Percentiles rank a stretch among this genome's conserved stretches.
These are phyloP conservation scores for Amanita jacksonii DNA, from an alignment of 768 basidiomycete species.

Conservation along the genomic window DNA sequence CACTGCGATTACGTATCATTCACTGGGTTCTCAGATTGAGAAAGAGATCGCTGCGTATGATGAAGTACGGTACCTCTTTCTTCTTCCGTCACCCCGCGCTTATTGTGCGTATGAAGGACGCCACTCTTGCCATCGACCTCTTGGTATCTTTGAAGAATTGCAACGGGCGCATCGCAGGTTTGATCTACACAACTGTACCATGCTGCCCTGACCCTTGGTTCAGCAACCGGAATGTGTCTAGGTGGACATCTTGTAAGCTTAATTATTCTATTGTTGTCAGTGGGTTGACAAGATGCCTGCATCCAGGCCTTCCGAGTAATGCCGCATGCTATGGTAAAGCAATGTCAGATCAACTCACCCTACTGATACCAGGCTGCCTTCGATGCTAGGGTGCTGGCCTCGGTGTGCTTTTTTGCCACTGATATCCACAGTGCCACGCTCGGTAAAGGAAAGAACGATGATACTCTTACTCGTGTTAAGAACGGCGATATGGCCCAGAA, in stretches of 20 bases:
- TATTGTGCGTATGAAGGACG: slow-evolving; percentile 44
- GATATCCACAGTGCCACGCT: slow-evolving; percentile 86
- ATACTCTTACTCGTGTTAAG: slow-evolving; percentile 64
- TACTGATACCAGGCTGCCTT: slow-evolving; percentile 62
- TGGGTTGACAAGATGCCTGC: not conserved
- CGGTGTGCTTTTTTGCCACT: slow-evolving; percentile 93
- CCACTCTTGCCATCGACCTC: slow-evolving; percentile 66
- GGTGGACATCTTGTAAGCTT: slow-evolving; percentile 55
- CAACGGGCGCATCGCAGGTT: slow-evolving; percentile 85
- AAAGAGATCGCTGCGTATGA: slow-evolving; percentile 85
- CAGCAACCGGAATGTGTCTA: slow-evolving; percentile 86
- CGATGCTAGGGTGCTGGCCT: slow-evolving; percentile 69
- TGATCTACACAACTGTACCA: slow-evolving; percentile 8
- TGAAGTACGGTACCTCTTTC: slow-evolving; percentile 40
- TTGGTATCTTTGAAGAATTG: slow-evolving; percentile 68
- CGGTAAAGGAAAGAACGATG: slow-evolving; percentile 76
- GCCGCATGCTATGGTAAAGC: not conserved
- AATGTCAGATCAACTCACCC: not conserved
- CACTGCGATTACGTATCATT: not conserved
- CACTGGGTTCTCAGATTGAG: slow-evolving; percentile 50
- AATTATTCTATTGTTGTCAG: too few relatives aligned
- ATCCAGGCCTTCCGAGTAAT: slow-evolving; percentile 8
- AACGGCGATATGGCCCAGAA: slow-evolving; percentile 71
- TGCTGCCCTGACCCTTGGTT: not conserved
- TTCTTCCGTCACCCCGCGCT: not conserved